phyloP scores from a whole-genome alignment of 2,329 filamentous ascomycete species.

The Neophaeococcomyces mojaviensis region DNA sequence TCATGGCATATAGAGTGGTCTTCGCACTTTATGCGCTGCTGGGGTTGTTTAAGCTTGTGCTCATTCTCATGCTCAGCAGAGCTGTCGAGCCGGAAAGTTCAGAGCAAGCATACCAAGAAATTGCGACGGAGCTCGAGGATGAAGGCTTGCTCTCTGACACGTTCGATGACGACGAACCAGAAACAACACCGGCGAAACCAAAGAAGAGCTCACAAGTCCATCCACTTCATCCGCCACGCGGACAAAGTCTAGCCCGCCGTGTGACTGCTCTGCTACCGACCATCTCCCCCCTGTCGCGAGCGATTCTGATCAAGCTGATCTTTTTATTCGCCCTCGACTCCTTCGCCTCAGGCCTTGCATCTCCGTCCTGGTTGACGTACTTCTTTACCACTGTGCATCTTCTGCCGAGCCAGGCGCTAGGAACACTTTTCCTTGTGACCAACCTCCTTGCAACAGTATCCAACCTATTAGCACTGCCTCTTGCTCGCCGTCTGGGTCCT shows the following conservation, averaged over 20 bases:
- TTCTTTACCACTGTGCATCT: slow-evolving; percentile 49
- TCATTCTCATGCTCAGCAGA: slow-evolving; percentile 41
- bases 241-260: no score
- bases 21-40: slow-evolving; percentile 52
- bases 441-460: slow-evolving; percentile 43
- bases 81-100: slow-evolving; percentile 40
- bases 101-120: not conserved
- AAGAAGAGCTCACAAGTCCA: slow-evolving; percentile 12
- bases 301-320: slow-evolving; percentile 54
- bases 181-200: slow-evolving; percentile 22
- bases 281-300: slow-evolving; percentile 40
- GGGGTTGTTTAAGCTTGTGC: slow-evolving; percentile 44
- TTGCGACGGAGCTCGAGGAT: no score
- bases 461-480: slow-evolving; percentile 15
- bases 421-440: slow-evolving; percentile 46
- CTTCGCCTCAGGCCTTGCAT: slow-evolving; percentile 63
- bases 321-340: slow-evolving; percentile 62
- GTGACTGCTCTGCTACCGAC: no score
- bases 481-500: slow-evolving; percentile 52
- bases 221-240: slow-evolving; percentile 15
- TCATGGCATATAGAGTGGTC: slow-evolving; percentile 48
- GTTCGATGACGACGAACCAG: no score
- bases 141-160: no score
- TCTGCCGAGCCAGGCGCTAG: slow-evolving; percentile 38
- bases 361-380: no score